Evolutionary conservation across 257 asterid species (phyloP).

Genomic region (Apocynum venetum): DNA sequence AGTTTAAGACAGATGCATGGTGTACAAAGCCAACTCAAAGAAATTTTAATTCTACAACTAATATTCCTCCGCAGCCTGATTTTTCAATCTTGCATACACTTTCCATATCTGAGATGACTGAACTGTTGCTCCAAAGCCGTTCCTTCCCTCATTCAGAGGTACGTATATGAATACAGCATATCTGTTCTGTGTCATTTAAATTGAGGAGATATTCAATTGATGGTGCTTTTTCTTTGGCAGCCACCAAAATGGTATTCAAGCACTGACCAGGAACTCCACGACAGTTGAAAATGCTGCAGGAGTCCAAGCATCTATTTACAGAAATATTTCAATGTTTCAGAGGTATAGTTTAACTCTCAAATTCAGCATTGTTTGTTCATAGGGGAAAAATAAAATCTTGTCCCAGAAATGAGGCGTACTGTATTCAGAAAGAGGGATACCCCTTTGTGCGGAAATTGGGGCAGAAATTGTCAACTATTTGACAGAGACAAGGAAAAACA

Average conservation of each 20-base stretch:
- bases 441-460: neutral
- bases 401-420: neutral
- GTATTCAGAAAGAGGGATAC: neutral
- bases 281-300: constrained; percentile 12
- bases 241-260: constrained; percentile 23
- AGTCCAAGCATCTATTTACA: constrained; percentile 30
- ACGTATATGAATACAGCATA: neutral
- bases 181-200: neutral
- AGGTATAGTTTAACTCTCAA: constrained; percentile 18
- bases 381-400: neutral
- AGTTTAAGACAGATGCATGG: neutral
- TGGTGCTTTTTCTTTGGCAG: constrained; percentile 20
- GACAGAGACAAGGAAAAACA: neutral
- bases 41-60: neutral
- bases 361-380: neutral
- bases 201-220: neutral
- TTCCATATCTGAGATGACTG: constrained; percentile 38
- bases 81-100: neutral
- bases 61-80: neutral
- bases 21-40: neutral
- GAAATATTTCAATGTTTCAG: constrained; percentile 31
- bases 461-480: neutral
- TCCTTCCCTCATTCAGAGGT: constrained; percentile 24
- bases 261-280: constrained; percentile 32
- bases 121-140: constrained; percentile 29